phyloP scores from a whole-genome alignment of 129 eudicot genomes.

The Kitagawia praeruptora region DNA sequence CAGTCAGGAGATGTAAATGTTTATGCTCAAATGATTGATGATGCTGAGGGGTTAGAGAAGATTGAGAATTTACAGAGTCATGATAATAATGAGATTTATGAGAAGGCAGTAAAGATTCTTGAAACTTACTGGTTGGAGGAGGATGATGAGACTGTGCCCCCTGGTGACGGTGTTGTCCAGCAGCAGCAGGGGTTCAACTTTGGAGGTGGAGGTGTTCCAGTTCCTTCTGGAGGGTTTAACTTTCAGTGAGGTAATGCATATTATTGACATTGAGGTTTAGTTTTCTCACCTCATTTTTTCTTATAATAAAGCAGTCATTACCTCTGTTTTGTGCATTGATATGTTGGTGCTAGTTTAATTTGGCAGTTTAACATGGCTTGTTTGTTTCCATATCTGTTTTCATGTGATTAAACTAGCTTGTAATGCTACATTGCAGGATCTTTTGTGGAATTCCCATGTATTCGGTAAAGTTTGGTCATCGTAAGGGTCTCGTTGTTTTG shows the following conservation, averaged over 20 bases:
- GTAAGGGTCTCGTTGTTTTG: neutral
- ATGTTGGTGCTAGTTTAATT: neutral
- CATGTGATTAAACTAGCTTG: neutral
- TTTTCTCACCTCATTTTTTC: neutral
- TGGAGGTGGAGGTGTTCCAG: slow-evolving; percentile 3
- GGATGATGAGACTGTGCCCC: slow-evolving; percentile 2
- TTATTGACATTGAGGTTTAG: neutral
- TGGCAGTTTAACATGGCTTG: neutral
- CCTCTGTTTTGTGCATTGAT: neutral
- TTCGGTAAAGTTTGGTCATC: neutral
- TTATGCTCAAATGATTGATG: slow-evolving; percentile 6
- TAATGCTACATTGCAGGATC: neutral
- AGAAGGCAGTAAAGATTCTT: slow-evolving; percentile 5
- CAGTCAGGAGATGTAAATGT: slow-evolving; percentile 1
- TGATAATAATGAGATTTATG: slow-evolving; percentile 8
- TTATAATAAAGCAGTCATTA: neutral
- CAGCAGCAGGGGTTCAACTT: slow-evolving; percentile 7
- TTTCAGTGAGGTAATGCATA: neutral
- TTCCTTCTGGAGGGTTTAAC: slow-evolving; percentile 10
- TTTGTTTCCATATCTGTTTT: neutral
- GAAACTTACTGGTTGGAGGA: slow-evolving; percentile 11
- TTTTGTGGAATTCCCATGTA: neutral
- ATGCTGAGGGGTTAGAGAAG: slow-evolving; percentile 5
- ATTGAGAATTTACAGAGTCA: slow-evolving; percentile 7
- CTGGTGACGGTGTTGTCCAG: slow-evolving; percentile 7